Percentiles rank a stretch among this genome's conserved stretches.
phyloP scores from a whole-genome alignment of 2,329 filamentous ascomycete species.

The Volutella citrinella region DNA sequence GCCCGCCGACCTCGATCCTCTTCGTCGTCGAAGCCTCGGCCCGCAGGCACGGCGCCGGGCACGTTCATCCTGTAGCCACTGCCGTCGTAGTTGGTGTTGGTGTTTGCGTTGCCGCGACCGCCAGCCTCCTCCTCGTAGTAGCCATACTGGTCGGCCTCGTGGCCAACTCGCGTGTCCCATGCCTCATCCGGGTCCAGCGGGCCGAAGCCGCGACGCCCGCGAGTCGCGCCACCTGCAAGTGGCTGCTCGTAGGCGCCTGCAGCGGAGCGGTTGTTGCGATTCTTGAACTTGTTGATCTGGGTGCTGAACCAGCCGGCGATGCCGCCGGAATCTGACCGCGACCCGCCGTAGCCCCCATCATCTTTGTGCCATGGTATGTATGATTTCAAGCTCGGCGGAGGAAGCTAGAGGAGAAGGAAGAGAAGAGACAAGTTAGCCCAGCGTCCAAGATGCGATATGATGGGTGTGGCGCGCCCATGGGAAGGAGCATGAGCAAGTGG shows the following conservation, averaged over 20 bases:
- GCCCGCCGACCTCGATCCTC: constrained; percentile 40
- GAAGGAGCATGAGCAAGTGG: no score
- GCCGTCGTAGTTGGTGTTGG: constrained; percentile 31
- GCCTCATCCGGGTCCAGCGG: constrained; percentile 79
- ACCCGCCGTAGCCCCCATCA: constrained; percentile 45
- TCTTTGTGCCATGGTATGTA: constrained; percentile 68
- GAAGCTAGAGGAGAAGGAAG: constrained; percentile 49
- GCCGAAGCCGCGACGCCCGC: constrained; percentile 57
- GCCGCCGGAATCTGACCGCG: constrained; percentile 57
- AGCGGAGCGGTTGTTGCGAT: constrained; percentile 63
- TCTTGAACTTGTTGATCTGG: constrained; percentile 61
- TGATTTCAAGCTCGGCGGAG: constrained; percentile 63
- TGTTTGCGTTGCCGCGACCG: constrained; percentile 30
- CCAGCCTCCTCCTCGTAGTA: constrained; percentile 65
- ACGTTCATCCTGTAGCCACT: constrained; percentile 48
- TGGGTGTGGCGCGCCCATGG: no score
- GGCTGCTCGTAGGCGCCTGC: constrained; percentile 70
- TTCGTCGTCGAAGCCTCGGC: constrained; percentile 23
- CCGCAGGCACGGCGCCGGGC: constrained; percentile 9
- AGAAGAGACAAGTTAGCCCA: constrained; percentile 10
- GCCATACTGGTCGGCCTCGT: constrained; percentile 65
- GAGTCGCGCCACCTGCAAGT: constrained; percentile 35
- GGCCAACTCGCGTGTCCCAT: constrained; percentile 78
- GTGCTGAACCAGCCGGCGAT: constrained; percentile 71
- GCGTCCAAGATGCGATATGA: neutral